These are phyloP conservation scores for Umbelopsis sp. DNA, from an alignment of 192 early-diverging fungal species.

Conservation along the genomic window DNA sequence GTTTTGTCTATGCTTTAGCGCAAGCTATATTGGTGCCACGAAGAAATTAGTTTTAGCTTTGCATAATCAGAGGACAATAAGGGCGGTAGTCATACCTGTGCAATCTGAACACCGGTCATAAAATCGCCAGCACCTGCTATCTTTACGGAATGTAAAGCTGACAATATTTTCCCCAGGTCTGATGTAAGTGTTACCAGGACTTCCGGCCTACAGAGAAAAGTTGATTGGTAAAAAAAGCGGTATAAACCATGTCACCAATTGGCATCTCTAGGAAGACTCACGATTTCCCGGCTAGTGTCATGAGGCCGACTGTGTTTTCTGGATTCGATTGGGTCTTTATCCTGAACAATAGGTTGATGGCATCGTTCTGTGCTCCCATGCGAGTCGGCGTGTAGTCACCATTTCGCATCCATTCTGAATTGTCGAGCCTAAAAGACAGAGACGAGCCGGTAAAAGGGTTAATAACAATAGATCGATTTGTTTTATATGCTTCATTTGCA, in stretches of 20 bases:
- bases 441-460: neutral
- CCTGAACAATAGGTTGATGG: slow-evolving; percentile 88
- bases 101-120: slow-evolving; percentile 90
- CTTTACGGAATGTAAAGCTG: slow-evolving; percentile 79
- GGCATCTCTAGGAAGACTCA: slow-evolving; percentile 28
- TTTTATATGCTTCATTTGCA: neutral
- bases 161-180: slow-evolving; percentile 89
- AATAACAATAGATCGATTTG: neutral
- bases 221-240: neutral
- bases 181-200: slow-evolving; percentile 89
- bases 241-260: neutral
- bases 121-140: slow-evolving; percentile 77
- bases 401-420: slow-evolving; percentile 99
- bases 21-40: slow-evolving; percentile 54
- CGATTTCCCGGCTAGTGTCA: slow-evolving; percentile 94
- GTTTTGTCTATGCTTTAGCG: slow-evolving; percentile 96
- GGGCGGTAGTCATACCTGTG: slow-evolving; percentile 65
- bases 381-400: slow-evolving; percentile 96
- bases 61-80: too few relatives aligned
- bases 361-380: slow-evolving; percentile 91
- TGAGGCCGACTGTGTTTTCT: slow-evolving; percentile 93
- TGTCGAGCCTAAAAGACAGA: slow-evolving; percentile 68
- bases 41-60: too few relatives aligned
- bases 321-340: slow-evolving; percentile 91
- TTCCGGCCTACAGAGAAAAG: slow-evolving; percentile 65